Percentiles rank a stretch among this genome's conserved stretches.
Conservation (phyloP, 805 yeast species). For the Cyberlindnera misumaiensis region DNA sequence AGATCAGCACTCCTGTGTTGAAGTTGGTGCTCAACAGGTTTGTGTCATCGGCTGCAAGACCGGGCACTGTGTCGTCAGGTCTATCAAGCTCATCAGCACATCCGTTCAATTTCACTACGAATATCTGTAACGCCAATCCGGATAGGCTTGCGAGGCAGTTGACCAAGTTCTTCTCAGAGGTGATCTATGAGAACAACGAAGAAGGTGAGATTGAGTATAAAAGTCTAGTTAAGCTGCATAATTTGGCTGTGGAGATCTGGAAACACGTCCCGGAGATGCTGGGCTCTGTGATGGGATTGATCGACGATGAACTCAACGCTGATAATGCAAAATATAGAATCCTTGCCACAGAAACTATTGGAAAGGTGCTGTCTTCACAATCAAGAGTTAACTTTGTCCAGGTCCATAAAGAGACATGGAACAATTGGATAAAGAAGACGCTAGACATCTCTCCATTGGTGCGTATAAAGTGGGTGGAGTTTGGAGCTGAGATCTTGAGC, state of each 20-base stretch:
- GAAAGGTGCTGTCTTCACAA: slow-evolving; percentile 47
- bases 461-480: slow-evolving; percentile 63
- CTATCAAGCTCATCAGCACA: slow-evolving; percentile 27
- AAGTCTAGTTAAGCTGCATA: slow-evolving; percentile 56
- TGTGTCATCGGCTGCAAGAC: slow-evolving; percentile 23
- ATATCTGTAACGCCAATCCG: slow-evolving; percentile 60
- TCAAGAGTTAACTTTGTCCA: slow-evolving; percentile 52
- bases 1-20: slow-evolving; percentile 53
- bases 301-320: slow-evolving; percentile 75
- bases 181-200: slow-evolving; percentile 44
- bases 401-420: slow-evolving; percentile 54
- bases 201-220: slow-evolving; percentile 22
- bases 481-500: slow-evolving; percentile 41
- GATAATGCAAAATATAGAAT: slow-evolving; percentile 55
- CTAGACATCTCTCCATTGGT: slow-evolving; percentile 62
- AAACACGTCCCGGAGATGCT: slow-evolving; percentile 67
- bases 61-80: slow-evolving; percentile 12
- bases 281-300: slow-evolving; percentile 65
- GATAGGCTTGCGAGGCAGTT: slow-evolving; percentile 71
- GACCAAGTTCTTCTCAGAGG: slow-evolving; percentile 75
- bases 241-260: slow-evolving; percentile 65
- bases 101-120: slow-evolving; percentile 57
- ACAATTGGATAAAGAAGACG: slow-evolving; percentile 67
- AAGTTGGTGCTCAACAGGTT: slow-evolving; percentile 62
- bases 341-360: slow-evolving; percentile 68